These are phyloP conservation scores for Emericellopsis terricola DNA, from an alignment of 495 filamentous ascomycete species.

Conservation along the genomic window DNA sequence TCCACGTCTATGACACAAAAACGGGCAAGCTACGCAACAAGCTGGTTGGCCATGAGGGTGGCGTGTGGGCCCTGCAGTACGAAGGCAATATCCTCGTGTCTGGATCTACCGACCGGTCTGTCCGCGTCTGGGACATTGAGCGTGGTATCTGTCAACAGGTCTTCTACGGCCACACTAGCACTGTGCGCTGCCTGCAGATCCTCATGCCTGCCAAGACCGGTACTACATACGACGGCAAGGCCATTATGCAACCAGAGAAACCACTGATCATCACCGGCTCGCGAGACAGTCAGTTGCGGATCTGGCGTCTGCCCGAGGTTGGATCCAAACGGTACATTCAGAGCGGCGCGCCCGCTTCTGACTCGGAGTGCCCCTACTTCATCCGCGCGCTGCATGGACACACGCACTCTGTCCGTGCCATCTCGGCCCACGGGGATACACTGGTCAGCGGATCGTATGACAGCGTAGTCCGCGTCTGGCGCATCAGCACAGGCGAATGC, in stretches of 20 bases:
- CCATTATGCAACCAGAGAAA: conserved; percentile 76
- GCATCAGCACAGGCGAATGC: conserved; percentile 87
- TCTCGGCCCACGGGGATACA: conserved; percentile 87
- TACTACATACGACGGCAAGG: conserved; percentile 47
- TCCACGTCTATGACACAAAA: conserved; percentile 96
- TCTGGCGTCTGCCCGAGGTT: conserved; percentile 87
- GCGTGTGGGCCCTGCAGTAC: conserved; percentile 96
- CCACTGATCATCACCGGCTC: conserved; percentile 96
- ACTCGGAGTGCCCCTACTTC: conserved; percentile 84
- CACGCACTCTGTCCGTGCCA: conserved; percentile 89
- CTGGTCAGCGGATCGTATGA: conserved; percentile 99
- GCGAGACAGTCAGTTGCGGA: conserved; percentile 79
- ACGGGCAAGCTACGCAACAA: conserved; percentile 70
- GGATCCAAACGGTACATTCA: conserved; percentile 60
- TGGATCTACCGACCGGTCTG: conserved; percentile 87
- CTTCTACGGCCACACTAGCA: conserved; percentile 95
- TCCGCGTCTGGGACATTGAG: conserved; percentile 95
- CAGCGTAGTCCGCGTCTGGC: conserved; percentile 91
- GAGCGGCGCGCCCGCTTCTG: conserved; percentile 53
- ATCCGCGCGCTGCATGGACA: conserved; percentile 76
- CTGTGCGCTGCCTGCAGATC: conserved; percentile 90
- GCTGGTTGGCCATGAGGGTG: conserved; percentile 86
- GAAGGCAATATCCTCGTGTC: conserved; percentile 89
- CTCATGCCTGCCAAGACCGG: conserved; percentile 72
- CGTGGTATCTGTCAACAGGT: conserved; percentile 79